A percentile compares a stretch with the other conserved stretches of the same genome.
phyloP scores from a whole-genome alignment of 768 basidiomycete genomes.

The Boletellus ananiceps region DNA sequence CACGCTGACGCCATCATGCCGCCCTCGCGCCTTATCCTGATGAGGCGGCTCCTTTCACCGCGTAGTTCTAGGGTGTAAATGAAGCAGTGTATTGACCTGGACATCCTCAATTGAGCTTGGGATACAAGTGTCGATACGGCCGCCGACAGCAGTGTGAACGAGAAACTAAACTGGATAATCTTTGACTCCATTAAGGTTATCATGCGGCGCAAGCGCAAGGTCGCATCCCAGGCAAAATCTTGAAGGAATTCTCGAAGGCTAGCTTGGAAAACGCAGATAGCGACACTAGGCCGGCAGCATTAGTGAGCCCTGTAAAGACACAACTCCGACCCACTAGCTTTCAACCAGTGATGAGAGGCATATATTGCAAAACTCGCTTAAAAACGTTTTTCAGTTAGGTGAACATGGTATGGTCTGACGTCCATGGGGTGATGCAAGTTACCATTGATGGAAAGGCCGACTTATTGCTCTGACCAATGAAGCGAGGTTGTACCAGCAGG shows the following conservation, averaged over 20 bases:
- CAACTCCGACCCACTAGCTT: constrained; percentile 14
- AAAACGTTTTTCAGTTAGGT: constrained; percentile 16
- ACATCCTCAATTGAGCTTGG: constrained; percentile 3
- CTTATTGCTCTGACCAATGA: constrained; percentile 9
- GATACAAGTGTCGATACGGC: background rate
- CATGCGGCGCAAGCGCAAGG: constrained; percentile 5
- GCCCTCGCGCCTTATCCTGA: constrained; percentile 10
- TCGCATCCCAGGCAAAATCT: background rate
- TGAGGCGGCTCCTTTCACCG: constrained; percentile 4
- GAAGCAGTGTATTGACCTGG: constrained; percentile 10
- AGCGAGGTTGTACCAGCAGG: constrained; percentile 15
- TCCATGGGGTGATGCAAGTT: constrained; percentile 10
- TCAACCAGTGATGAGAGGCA: constrained; percentile 6
- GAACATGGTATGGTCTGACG: constrained; percentile 12
- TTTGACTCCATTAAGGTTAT: constrained; percentile 16
- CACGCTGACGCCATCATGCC: constrained; percentile 14
- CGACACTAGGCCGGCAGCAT: constrained; percentile 9
- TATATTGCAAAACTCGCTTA: constrained; percentile 11
- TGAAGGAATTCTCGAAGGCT: too few relatives aligned
- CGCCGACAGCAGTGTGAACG: background rate
- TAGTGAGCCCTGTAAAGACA: constrained; percentile 14
- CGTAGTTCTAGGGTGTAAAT: constrained; percentile 1
- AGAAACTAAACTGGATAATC: constrained; percentile 1
- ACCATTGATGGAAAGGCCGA: constrained; percentile 16
- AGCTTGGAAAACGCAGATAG: constrained; percentile 2